These are phyloP conservation scores for Phycomyces blakesleeanus DNA, from an alignment of 192 early-diverging fungal genomes.

Conservation along the genomic window DNA sequence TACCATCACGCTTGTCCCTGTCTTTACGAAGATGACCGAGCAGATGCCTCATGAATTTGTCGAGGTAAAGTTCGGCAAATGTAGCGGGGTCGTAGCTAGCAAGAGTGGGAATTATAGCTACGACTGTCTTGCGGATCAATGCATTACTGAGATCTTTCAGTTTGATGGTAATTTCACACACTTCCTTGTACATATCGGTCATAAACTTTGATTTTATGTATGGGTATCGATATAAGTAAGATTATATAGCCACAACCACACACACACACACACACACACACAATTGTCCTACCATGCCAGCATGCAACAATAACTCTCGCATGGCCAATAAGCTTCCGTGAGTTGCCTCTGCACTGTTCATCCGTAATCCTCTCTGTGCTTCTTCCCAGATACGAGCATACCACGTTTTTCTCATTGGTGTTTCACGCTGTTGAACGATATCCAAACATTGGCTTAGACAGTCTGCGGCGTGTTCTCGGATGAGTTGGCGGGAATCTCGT, in stretches of 20 bases:
- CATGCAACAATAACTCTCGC: slow-evolving; percentile 74
- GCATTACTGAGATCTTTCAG: slow-evolving; percentile 77
- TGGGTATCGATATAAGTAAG: no score
- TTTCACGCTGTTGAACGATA: slow-evolving; percentile 78
- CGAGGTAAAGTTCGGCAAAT: slow-evolving; percentile 70
- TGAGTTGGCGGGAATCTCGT: slow-evolving; percentile 71
- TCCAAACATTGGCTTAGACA: slow-evolving; percentile 73
- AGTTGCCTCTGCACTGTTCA: slow-evolving; percentile 70
- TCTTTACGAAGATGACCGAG: slow-evolving; percentile 70
- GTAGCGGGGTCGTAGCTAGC: slow-evolving; percentile 72
- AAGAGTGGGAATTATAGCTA: slow-evolving; percentile 76
- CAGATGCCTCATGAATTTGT: slow-evolving; percentile 70
- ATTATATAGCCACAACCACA: no score
- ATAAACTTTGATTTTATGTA: slow-evolving; percentile 64
- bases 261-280: not conserved
- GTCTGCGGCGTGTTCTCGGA: slow-evolving; percentile 80
- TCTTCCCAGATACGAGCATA: slow-evolving; percentile 83
- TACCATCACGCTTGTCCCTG: slow-evolving; percentile 52
- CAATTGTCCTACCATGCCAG: slow-evolving; percentile 61
- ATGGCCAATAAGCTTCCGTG: slow-evolving; percentile 83
- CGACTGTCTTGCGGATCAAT: slow-evolving; percentile 78
- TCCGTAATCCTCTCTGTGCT: slow-evolving; percentile 64
- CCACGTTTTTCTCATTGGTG: slow-evolving; percentile 54
- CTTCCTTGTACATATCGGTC: slow-evolving; percentile 69
- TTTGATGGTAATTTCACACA: slow-evolving; percentile 71